Percentiles rank a stretch among this genome's conserved stretches.
phyloP scores from a whole-genome alignment of 257 asterid genomes.

The Thymus quinquecostatus region DNA sequence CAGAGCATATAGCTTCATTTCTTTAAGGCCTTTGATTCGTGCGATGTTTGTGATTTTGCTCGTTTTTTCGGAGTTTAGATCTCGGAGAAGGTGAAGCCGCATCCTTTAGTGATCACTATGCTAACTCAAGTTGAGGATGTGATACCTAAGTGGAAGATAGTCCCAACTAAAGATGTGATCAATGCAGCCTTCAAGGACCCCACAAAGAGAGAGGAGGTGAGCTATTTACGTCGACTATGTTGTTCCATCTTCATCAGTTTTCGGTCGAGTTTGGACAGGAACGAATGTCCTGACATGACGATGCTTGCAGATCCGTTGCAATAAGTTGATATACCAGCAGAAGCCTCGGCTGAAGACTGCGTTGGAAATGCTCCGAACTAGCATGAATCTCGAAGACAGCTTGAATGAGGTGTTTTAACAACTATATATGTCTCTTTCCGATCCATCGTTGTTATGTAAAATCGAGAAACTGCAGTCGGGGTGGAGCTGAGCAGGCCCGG shows the following conservation, averaged over 20 bases:
- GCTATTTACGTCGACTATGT: neutral
- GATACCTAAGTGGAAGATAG: conserved; percentile 94
- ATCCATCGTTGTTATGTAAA: neutral
- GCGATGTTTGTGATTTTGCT: neutral
- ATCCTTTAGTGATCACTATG: conserved; percentile 71
- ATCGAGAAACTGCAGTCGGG: neutral
- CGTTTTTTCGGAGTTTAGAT: conserved; percentile 42
- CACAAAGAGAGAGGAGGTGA: conserved; percentile 73
- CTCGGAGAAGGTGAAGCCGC: conserved; percentile 90
- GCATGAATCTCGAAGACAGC: conserved; percentile 87
- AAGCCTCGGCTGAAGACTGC: conserved; percentile 94
- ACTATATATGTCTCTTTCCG: neutral
- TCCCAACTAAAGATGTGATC: conserved; percentile 82
- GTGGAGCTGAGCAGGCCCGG: too few relatives aligned
- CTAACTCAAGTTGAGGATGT: conserved; percentile 75
- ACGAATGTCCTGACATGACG: neutral
- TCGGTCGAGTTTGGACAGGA: neutral
- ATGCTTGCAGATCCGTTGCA: conserved; percentile 65
- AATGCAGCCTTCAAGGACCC: conserved; percentile 92
- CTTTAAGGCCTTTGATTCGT: neutral
- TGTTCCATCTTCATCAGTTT: neutral
- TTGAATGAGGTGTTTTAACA: conserved; percentile 62
- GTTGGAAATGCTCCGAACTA: conserved; percentile 90
- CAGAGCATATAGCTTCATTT: neutral
- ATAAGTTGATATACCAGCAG: conserved; percentile 77